Evolutionary conservation across 2,329 filamentous ascomycete genomes (phyloP).

Genomic region (Fusarium incarnatum): DNA sequence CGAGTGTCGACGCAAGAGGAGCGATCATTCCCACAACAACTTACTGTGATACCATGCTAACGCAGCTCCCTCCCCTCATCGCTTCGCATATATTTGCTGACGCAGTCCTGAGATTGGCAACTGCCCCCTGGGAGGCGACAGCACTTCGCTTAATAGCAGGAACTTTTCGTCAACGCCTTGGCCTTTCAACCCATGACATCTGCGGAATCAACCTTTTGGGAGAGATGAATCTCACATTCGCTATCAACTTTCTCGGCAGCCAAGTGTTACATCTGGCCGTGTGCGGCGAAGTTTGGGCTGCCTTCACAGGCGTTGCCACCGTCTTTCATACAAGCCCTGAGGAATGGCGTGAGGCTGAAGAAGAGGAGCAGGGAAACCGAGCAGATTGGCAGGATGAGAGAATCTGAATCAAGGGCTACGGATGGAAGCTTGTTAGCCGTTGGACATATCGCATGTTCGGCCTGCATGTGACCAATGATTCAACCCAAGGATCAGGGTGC

Average conservation of each 20-base stretch:
- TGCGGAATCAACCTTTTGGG: slow-evolving; percentile 52
- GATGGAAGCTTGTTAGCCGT: not conserved
- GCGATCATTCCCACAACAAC: slow-evolving; percentile 45
- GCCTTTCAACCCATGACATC: slow-evolving; percentile 56
- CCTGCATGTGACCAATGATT: not conserved
- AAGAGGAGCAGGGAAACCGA: slow-evolving; percentile 26
- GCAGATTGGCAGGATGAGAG: slow-evolving; percentile 20
- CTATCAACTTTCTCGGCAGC: slow-evolving; percentile 59
- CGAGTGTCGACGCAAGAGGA: slow-evolving; percentile 56
- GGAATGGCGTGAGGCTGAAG: slow-evolving; percentile 33
- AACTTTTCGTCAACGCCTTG: slow-evolving; percentile 54
- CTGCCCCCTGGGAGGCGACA: slow-evolving; percentile 61
- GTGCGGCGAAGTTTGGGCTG: slow-evolving; percentile 30
- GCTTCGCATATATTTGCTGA: slow-evolving; percentile 62
- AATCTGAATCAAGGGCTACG: not conserved
- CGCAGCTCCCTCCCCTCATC: slow-evolving; percentile 61
- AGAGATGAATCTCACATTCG: slow-evolving; percentile 54
- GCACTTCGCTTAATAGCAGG: slow-evolving; percentile 60
- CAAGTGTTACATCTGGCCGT: slow-evolving; percentile 56
- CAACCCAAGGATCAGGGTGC: not conserved
- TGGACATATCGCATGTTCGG: not conserved
- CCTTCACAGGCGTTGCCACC: slow-evolving; percentile 26
- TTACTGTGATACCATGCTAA: slow-evolving; percentile 64
- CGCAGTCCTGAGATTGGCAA: slow-evolving; percentile 56
- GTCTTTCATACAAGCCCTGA: slow-evolving; percentile 32